Conservation (phyloP, 2,329 filamentous ascomycete genomes). For the Trichophyton rubrum region DNA sequence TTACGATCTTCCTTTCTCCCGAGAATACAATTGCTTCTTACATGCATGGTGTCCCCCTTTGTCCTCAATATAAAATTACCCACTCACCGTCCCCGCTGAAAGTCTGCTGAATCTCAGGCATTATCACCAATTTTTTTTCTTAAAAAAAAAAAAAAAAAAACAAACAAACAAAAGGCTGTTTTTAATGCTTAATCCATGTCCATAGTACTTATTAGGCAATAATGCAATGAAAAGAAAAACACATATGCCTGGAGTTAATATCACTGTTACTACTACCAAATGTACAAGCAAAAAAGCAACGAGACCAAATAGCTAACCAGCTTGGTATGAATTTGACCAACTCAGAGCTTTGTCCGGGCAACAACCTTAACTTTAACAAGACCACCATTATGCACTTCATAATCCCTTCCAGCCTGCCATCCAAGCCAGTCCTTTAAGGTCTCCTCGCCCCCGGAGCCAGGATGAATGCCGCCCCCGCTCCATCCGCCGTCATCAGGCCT, state of each 20-base stretch:
- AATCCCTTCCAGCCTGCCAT: slow-evolving; percentile 62
- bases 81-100: not conserved
- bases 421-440: slow-evolving; percentile 60
- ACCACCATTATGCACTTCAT: slow-evolving; percentile 51
- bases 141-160: too few species aligned
- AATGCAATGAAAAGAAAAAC: not conserved
- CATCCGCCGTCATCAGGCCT: slow-evolving; percentile 57
- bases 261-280: too few species aligned
- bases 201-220: not conserved
- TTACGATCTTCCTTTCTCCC: not conserved
- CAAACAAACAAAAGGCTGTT: not conserved
- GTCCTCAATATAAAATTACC: not conserved
- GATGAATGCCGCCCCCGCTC: slow-evolving; percentile 43
- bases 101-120: not conserved
- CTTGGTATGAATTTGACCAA: too few species aligned
- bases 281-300: not conserved
- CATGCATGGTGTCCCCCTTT: not conserved
- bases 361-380: slow-evolving; percentile 37
- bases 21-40: not conserved
- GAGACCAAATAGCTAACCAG: not conserved
- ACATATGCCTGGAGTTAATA: too few species aligned
- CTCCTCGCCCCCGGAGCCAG: slow-evolving; percentile 62
- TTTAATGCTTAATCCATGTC: slow-evolving; percentile 1
- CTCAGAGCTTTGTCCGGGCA: not conserved
- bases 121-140: too few species aligned